These are phyloP conservation scores for Paracamarosporium sp. DNA, from an alignment of 2,329 filamentous ascomycete genomes.

Conservation along the genomic window DNA sequence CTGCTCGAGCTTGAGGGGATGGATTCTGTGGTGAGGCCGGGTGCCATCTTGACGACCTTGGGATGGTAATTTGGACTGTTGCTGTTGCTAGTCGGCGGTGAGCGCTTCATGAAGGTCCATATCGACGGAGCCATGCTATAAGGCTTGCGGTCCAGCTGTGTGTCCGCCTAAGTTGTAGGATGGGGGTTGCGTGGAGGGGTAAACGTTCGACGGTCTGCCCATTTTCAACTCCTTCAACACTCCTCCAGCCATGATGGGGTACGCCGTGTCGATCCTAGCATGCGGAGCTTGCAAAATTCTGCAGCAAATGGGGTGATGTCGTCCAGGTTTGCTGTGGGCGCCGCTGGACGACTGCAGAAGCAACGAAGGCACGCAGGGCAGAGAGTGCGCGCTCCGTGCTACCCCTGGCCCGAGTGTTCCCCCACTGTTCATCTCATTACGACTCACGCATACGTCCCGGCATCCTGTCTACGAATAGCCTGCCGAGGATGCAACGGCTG, in stretches of 20 bases:
- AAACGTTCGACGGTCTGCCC: slow-evolving; percentile 28
- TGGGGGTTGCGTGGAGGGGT: slow-evolving; percentile 31
- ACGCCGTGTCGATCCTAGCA: slow-evolving; percentile 10
- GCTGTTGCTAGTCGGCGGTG: slow-evolving; percentile 19
- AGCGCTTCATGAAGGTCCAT: slow-evolving; percentile 45
- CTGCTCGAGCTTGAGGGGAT: slow-evolving; percentile 31
- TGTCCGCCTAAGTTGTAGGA: slow-evolving; percentile 29
- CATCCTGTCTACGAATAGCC: not conserved
- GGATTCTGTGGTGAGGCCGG: slow-evolving; percentile 33
- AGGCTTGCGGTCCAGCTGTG: slow-evolving; percentile 11
- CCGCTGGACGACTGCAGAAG: slow-evolving; percentile 10
- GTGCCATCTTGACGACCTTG: slow-evolving; percentile 43
- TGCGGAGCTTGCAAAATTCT: slow-evolving; percentile 20
- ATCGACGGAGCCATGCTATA: slow-evolving; percentile 42
- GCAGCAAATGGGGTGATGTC: slow-evolving; percentile 33
- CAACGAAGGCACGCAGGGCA: slow-evolving; percentile 15
- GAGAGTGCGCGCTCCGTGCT: slow-evolving; percentile 16
- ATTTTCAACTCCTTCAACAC: slow-evolving; percentile 28
- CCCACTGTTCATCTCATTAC: slow-evolving; percentile 30
- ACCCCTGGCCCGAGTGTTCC: slow-evolving; percentile 18
- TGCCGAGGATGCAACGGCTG: not conserved
- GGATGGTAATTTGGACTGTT: slow-evolving; percentile 26
- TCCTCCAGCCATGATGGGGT: slow-evolving; percentile 12
- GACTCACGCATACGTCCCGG: not conserved
- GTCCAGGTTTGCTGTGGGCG: slow-evolving; percentile 19